Evolutionary conservation across 2,329 filamentous ascomycete genomes (phyloP).

Genomic region (Colletotrichum euphorbiae): DNA sequence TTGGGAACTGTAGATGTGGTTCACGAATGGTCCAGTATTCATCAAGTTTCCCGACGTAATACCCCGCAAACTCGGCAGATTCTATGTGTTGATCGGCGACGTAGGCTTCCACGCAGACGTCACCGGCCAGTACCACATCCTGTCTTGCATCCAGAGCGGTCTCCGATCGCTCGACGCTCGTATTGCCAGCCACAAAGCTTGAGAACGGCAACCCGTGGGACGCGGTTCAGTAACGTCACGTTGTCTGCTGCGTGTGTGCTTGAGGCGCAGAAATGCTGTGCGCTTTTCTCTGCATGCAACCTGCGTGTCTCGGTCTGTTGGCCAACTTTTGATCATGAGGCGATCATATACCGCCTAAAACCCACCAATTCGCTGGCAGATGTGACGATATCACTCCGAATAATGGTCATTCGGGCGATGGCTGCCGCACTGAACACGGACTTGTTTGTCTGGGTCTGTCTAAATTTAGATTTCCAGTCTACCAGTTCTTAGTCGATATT

Average conservation of each 20-base stretch:
- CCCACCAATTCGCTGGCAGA: not conserved
- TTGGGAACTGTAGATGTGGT: not conserved
- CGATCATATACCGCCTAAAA: not conserved
- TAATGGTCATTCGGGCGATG: no score
- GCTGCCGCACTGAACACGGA: no score
- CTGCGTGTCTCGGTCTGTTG: slow-evolving; percentile 2
- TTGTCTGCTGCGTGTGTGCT: not conserved
- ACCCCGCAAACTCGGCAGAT: slow-evolving; percentile 12
- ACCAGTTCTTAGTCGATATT: no score
- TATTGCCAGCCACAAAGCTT: slow-evolving; percentile 16
- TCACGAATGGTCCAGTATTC: not conserved
- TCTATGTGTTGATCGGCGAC: slow-evolving; percentile 5
- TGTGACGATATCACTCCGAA: not conserved
- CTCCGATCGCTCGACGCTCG: slow-evolving; percentile 7
- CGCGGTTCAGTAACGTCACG: not conserved
- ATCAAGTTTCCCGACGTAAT: not conserved
- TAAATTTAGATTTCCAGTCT: no score
- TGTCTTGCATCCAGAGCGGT: not conserved
- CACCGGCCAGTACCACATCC: slow-evolving; percentile 12
- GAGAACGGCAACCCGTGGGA: not conserved
- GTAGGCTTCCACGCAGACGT: slow-evolving; percentile 21
- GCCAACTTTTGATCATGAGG: not conserved
- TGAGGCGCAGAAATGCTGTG: not conserved
- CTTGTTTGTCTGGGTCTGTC: no score
- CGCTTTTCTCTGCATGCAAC: not conserved